These are phyloP conservation scores for Hordeum marinum DNA, from an alignment of 176 grass and related monocot species.

Conservation along the genomic window DNA sequence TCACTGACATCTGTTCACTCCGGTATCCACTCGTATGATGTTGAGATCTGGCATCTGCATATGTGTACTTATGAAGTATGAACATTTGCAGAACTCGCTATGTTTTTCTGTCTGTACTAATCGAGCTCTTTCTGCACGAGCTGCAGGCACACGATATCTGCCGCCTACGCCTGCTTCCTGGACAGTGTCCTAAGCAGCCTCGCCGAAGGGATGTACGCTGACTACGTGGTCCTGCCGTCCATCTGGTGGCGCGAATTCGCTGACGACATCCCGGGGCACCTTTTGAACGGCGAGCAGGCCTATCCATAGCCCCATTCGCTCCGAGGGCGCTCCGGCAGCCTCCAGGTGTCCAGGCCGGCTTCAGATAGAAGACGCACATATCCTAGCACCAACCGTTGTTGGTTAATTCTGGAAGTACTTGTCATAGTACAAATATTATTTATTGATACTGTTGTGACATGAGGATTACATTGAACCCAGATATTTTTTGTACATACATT, in stretches of 20 bases:
- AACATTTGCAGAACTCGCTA: too few relatives aligned
- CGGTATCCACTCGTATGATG: too few relatives aligned
- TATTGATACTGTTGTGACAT: not conserved
- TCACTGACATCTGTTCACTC: too few relatives aligned
- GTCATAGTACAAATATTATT: too few relatives aligned
- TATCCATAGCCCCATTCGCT: constrained; percentile 35
- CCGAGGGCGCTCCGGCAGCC: not conserved
- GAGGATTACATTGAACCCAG: not conserved
- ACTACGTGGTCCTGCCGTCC: constrained; percentile 83
- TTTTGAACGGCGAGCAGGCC: constrained; percentile 59
- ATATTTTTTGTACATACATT: not conserved
- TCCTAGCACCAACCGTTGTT: not conserved
- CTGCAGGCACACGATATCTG: constrained; percentile 70
- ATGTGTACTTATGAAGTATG: too few relatives aligned
- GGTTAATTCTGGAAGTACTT: not conserved
- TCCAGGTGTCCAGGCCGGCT: not conserved
- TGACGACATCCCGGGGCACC: constrained; percentile 21
- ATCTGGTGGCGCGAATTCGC: constrained; percentile 58
- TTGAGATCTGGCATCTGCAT: too few relatives aligned
- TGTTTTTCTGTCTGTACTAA: too few relatives aligned
- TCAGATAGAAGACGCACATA: not conserved
- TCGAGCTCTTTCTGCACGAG: not conserved
- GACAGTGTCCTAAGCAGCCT: constrained; percentile 68
- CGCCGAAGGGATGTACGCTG: constrained; percentile 64
- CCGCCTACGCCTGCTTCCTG: constrained; percentile 76